These are phyloP conservation scores for Ballota nigra DNA, from an alignment of 257 asterid species.

Conservation along the genomic window DNA sequence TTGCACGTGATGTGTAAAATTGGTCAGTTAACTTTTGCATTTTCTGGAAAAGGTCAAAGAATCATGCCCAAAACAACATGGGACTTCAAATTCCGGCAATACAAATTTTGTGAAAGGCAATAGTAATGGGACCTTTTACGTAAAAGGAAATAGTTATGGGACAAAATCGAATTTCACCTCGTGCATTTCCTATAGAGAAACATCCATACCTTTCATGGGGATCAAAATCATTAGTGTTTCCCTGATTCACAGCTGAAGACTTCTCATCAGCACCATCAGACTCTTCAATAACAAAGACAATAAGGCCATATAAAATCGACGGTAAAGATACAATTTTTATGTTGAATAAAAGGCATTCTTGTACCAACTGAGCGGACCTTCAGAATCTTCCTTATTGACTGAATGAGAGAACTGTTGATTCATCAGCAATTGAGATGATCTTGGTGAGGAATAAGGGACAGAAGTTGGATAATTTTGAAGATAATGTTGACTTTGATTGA, in stretches of 20 bases:
- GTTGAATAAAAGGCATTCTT: neutral
- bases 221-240: constrained; percentile 35
- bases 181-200: neutral
- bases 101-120: too few species aligned
- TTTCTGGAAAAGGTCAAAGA: too few species aligned
- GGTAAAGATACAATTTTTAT: neutral
- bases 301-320: neutral
- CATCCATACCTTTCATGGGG: constrained; percentile 48
- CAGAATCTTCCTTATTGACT: constrained; percentile 41
- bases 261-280: constrained; percentile 34
- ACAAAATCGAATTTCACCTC: too few species aligned
- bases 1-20: too few species aligned
- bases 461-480: constrained; percentile 39
- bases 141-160: too few species aligned
- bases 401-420: constrained; percentile 40
- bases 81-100: too few species aligned
- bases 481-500: constrained; percentile 39
- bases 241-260: constrained; percentile 25
- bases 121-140: too few species aligned
- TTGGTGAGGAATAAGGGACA: constrained; percentile 41
- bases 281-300: constrained; percentile 28
- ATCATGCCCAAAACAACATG: too few species aligned
- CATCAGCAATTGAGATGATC: constrained; percentile 43
- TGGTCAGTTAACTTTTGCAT: too few species aligned
- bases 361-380: constrained; percentile 39